Evolutionary conservation across 1,284 basidiomycete genomes (phyloP).

Genomic region (Coniophora puteana): DNA sequence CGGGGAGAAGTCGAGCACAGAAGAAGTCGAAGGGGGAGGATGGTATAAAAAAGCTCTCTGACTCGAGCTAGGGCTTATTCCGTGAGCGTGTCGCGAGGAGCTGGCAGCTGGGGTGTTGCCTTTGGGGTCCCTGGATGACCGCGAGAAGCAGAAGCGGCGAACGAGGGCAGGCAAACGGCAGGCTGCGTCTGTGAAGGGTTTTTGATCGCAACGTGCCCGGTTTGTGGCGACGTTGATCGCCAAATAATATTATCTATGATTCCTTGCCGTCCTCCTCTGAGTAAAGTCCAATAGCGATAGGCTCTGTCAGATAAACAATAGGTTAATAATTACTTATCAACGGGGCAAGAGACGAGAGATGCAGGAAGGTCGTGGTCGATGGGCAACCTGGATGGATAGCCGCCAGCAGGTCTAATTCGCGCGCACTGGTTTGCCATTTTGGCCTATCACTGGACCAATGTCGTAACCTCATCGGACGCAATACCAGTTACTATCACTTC

Average conservation of each 20-base stretch:
- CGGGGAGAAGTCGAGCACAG: too few species aligned
- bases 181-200: constrained; percentile 49
- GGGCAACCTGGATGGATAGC: constrained; percentile 11
- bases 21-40: constrained; percentile 4
- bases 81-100: constrained; percentile 48
- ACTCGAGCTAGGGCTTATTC: too few species aligned
- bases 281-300: constrained; percentile 16
- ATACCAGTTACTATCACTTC: too few species aligned
- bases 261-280: constrained; percentile 17
- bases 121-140: constrained; percentile 28
- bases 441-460: too few species aligned
- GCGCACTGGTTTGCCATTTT: constrained; percentile 29
- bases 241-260: constrained; percentile 28
- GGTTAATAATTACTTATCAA: constrained; percentile 6
- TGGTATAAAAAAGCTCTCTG: too few species aligned
- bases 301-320: constrained; percentile 2
- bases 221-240: constrained; percentile 41
- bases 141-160: constrained; percentile 28
- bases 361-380: constrained; percentile 15
- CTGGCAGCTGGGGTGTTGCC: constrained; percentile 36
- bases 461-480: too few species aligned
- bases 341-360: constrained; percentile 7
- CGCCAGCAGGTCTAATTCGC: constrained; percentile 4
- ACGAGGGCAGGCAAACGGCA: constrained; percentile 51
- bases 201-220: constrained; percentile 73